A percentile compares a stretch with the other conserved stretches of the same genome.
phyloP scores from a whole-genome alignment of 805 yeast genomes.

The Candida quercuum region DNA sequence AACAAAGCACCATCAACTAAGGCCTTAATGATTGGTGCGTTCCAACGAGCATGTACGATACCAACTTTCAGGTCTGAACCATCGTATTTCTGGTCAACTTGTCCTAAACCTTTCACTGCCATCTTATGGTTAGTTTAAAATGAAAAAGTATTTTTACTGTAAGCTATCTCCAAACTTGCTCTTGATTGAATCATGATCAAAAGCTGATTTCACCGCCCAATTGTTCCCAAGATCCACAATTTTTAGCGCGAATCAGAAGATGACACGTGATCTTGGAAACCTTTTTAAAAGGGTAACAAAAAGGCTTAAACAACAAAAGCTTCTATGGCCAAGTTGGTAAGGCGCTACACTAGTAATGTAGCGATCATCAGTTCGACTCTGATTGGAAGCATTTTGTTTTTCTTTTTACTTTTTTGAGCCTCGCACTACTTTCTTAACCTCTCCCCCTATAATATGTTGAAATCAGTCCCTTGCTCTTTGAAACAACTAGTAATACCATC shows the following conservation, averaged over 20 bases:
- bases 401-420: not conserved
- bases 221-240: no score
- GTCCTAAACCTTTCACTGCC: conserved; percentile 83
- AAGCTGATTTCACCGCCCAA: no score
- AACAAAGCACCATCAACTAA: conserved; percentile 72
- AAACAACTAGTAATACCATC: no score
- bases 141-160: no score
- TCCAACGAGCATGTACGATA: conserved; percentile 97
- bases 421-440: not conserved
- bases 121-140: no score
- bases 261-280: no score
- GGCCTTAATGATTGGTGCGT: conserved; percentile 66
- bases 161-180: no score
- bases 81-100: conserved; percentile 61
- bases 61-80: conserved; percentile 70
- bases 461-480: no score
- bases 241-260: not conserved
- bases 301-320: conserved; percentile 18
- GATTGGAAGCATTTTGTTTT: conserved; percentile 51
- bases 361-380: conserved; percentile 77
- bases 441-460: not conserved
- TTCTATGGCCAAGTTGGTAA: conserved; percentile 64
- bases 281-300: no score
- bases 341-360: conserved; percentile 83
- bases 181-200: no score